These are phyloP conservation scores for Crithidia thermophila DNA, from an alignment of 208 protist genomes.

Conservation along the genomic window DNA sequence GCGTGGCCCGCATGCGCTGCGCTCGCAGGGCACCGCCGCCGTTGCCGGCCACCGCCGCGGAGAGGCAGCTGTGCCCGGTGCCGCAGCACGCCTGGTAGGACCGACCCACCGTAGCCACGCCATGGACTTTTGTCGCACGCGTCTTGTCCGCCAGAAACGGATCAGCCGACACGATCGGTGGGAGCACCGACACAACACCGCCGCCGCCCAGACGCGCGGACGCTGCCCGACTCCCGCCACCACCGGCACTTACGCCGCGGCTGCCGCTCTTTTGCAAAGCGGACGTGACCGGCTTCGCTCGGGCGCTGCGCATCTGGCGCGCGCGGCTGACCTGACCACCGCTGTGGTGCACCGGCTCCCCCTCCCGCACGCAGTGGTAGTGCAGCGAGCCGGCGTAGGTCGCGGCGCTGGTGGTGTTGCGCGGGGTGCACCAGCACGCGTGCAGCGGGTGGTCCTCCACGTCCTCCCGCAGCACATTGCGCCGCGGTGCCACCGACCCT, in stretches of 20 bases:
- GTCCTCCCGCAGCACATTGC: slow-evolving; percentile 31
- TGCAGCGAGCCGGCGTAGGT: slow-evolving; percentile 71
- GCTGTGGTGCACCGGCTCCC: slow-evolving; percentile 15
- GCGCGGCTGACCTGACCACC: neutral
- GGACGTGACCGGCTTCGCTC: too few species aligned
- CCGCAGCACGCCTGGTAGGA: slow-evolving; percentile 67
- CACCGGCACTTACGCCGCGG: too few species aligned
- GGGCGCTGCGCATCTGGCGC: slow-evolving; percentile 8
- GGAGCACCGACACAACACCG: too few species aligned
- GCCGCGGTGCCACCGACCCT: neutral
- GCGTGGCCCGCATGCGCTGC: slow-evolving; percentile 18
- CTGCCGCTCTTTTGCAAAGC: too few species aligned
- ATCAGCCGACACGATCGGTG: too few species aligned
- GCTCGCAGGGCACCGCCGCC: slow-evolving; percentile 2
- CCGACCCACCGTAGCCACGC: neutral
- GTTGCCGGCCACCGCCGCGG: slow-evolving; percentile 3
- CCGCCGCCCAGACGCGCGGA: neutral
- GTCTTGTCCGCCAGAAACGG: neutral
- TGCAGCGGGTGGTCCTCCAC: slow-evolving; percentile 32
- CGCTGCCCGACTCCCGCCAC: too few species aligned
- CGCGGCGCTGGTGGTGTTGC: slow-evolving; percentile 34
- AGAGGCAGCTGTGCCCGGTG: slow-evolving; percentile 69
- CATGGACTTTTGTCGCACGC: too few species aligned
- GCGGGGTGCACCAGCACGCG: slow-evolving; percentile 85
- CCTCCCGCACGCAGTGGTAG: slow-evolving; percentile 84